phyloP scores from a whole-genome alignment of 306 rosid species.

The Vigna reflexopilosa region DNA sequence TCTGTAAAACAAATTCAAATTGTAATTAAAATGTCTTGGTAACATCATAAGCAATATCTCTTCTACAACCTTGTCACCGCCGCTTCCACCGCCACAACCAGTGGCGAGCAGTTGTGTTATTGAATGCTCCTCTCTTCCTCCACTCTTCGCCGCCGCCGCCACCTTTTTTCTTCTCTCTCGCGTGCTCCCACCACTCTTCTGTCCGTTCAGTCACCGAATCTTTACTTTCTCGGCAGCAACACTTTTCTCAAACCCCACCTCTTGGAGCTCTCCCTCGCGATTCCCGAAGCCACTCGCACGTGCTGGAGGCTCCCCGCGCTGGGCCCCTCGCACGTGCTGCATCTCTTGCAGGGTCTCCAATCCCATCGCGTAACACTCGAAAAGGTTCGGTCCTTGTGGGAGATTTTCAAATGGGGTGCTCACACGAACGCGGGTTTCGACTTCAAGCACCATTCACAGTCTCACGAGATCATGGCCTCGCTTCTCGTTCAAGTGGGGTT shows the following conservation, averaged over 20 bases:
- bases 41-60: not conserved
- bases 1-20: too few relatives aligned
- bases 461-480: constrained; percentile 72
- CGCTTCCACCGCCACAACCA: not conserved
- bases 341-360: constrained; percentile 62
- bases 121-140: constrained; percentile 56
- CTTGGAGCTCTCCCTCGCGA: constrained; percentile 60
- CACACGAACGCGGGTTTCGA: constrained; percentile 37
- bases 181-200: constrained; percentile 31
- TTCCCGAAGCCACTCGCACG: constrained; percentile 67
- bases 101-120: not conserved
- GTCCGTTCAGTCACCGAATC: constrained; percentile 38
- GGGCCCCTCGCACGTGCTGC: constrained; percentile 65
- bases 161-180: constrained; percentile 44
- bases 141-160: constrained; percentile 38
- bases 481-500: constrained; percentile 68
- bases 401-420: constrained; percentile 65
- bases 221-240: not conserved
- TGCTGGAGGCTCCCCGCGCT: constrained; percentile 60
- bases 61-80: not conserved
- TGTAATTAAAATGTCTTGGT: too few relatives aligned
- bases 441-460: constrained; percentile 51
- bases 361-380: constrained; percentile 50
- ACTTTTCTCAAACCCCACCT: constrained; percentile 62
- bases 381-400: constrained; percentile 72